A percentile compares a stretch with the other conserved stretches of the same genome.
phyloP scores from a whole-genome alignment of 768 basidiomycete genomes.

The Leccinum subgranulosum region DNA sequence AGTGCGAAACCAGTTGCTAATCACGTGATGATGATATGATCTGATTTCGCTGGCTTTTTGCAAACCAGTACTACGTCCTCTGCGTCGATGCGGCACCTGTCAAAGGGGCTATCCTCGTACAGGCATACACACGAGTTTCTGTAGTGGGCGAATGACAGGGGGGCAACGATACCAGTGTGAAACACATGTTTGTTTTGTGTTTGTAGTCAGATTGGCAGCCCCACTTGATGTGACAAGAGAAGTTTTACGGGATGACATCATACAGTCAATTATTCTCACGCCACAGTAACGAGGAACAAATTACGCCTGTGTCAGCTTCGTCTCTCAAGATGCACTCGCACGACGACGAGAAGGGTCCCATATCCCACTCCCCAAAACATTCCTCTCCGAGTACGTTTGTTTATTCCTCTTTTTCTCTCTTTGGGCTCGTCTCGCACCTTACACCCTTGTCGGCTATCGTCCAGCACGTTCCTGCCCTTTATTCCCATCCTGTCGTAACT shows the following conservation, averaged over 20 bases:
- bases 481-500: neutral
- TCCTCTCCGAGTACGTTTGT: neutral
- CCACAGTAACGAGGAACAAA: slow-evolving; percentile 3
- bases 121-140: neutral
- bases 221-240: neutral
- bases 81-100: neutral
- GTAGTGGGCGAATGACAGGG: neutral
- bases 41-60: no score
- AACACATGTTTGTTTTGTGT: neutral
- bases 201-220: neutral
- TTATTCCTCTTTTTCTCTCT: neutral
- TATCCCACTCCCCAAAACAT: neutral
- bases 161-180: neutral
- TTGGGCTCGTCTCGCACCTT: neutral
- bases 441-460: neutral
- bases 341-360: neutral
- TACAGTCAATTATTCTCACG: slow-evolving; percentile 1
- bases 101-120: neutral
- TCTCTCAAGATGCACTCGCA: neutral
- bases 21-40: neutral
- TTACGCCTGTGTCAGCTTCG: neutral
- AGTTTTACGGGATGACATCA: neutral
- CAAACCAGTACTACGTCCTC: neutral
- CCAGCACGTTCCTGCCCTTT: neutral
- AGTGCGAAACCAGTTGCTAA: neutral